These are phyloP conservation scores for Bipolaris victoriae DNA, from an alignment of 2,329 filamentous ascomycete genomes.

Conservation along the genomic window DNA sequence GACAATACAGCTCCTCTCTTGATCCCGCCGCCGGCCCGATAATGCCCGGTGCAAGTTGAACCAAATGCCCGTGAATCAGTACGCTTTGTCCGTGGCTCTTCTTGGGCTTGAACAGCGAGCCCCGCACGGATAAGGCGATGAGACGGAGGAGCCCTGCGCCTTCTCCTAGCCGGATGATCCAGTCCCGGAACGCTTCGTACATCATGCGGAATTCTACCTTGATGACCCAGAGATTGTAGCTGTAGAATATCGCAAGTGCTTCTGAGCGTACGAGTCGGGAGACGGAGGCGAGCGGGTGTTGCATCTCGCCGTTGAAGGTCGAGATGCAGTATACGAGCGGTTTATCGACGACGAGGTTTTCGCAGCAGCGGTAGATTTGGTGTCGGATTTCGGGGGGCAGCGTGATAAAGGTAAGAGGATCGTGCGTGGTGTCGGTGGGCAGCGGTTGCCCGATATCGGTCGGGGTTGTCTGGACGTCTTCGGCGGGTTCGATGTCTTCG, in stretches of 20 bases:
- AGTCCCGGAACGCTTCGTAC: constrained; percentile 49
- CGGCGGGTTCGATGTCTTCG: background rate
- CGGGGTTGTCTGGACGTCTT: background rate
- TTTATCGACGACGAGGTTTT: constrained; percentile 43
- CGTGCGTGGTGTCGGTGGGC: constrained; percentile 8
- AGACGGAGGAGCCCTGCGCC: constrained; percentile 40
- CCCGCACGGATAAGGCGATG: constrained; percentile 42
- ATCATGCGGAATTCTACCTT: constrained; percentile 50
- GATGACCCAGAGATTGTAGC: constrained; percentile 49
- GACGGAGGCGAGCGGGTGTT: constrained; percentile 47
- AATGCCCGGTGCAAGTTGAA: constrained; percentile 24
- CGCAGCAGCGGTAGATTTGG: constrained; percentile 47
- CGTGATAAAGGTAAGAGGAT: constrained; percentile 40
- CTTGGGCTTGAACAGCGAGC: constrained; percentile 42
- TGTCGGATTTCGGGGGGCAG: constrained; percentile 47
- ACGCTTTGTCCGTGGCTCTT: constrained; percentile 32
- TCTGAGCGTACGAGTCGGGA: constrained; percentile 45
- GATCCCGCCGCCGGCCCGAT: constrained; percentile 12
- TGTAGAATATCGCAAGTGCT: constrained; percentile 50
- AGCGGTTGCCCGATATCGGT: background rate
- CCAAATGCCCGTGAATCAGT: constrained; percentile 28
- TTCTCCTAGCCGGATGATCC: constrained; percentile 46
- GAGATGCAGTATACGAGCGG: constrained; percentile 52
- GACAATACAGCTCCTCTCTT: constrained; percentile 33
- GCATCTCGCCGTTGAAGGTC: constrained; percentile 45